Percentiles rank a stretch among this genome's conserved stretches.
These are phyloP conservation scores for Glarea lozoyensis DNA, from an alignment of 495 filamentous ascomycete genomes.

Conservation along the genomic window DNA sequence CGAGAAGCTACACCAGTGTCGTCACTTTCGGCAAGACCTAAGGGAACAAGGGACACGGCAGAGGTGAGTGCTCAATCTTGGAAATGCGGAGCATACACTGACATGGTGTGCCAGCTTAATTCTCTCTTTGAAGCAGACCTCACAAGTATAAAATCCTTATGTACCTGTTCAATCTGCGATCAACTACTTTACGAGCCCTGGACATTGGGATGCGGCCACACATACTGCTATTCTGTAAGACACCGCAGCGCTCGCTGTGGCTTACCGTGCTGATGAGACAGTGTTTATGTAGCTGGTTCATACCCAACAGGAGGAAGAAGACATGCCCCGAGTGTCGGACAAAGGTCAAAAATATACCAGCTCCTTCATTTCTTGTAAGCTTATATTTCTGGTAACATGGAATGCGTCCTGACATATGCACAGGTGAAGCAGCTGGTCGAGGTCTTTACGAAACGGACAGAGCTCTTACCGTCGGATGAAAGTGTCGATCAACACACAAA, in stretches of 20 bases:
- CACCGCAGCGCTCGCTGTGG: not conserved
- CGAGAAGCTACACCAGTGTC: slow-evolving; percentile 9
- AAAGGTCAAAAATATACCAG: slow-evolving; percentile 47
- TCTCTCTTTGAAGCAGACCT: slow-evolving; percentile 17
- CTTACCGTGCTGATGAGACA: slow-evolving; percentile 15
- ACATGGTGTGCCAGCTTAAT: slow-evolving; percentile 8
- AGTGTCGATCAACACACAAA: slow-evolving; percentile 50
- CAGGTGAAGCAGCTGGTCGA: slow-evolving; percentile 60
- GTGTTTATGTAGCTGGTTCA: slow-evolving; percentile 63
- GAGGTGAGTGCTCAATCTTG: slow-evolving; percentile 6
- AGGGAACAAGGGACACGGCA: not conserved
- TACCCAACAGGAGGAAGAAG: slow-evolving; percentile 45
- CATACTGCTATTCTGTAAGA: slow-evolving; percentile 63
- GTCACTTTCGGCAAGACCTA: not conserved
- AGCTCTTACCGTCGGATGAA: slow-evolving; percentile 56
- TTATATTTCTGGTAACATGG: no score
- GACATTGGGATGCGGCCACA: slow-evolving; percentile 62
- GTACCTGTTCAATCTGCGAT: slow-evolving; percentile 63
- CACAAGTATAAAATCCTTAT: slow-evolving; percentile 13
- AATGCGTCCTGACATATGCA: no score
- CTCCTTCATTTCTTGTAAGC: slow-evolving; percentile 61
- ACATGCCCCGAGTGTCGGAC: slow-evolving; percentile 67
- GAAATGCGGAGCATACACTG: not conserved
- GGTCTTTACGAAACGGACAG: slow-evolving; percentile 50
- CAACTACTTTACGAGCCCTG: slow-evolving; percentile 65